Conservation (phyloP, 2,329 filamentous ascomycete species). For the Curvularia lunata region DNA sequence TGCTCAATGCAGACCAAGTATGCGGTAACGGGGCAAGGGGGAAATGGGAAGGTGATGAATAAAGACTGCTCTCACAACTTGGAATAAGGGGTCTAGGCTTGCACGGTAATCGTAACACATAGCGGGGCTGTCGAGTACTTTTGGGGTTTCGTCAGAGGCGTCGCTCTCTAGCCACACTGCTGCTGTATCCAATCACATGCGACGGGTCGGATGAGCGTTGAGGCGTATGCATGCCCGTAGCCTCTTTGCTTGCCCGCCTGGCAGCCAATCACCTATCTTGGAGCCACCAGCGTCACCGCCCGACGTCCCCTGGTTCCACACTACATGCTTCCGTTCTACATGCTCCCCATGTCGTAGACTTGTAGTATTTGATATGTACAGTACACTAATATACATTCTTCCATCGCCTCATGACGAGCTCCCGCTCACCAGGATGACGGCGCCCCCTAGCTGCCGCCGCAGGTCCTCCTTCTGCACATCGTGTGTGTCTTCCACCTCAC, state of each 20-base stretch:
- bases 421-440: slow-evolving; percentile 74
- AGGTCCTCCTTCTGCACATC: slow-evolving; percentile 94
- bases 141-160: slow-evolving; percentile 20
- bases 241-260: neutral
- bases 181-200: slow-evolving; percentile 16
- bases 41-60: neutral
- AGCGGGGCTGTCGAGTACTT: slow-evolving; percentile 17
- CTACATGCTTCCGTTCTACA: neutral
- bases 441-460: slow-evolving; percentile 84
- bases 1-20: neutral
- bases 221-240: neutral
- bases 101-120: neutral
- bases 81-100: slow-evolving; percentile 1
- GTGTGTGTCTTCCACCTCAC: slow-evolving; percentile 97
- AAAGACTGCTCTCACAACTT: neutral
- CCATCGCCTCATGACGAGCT: slow-evolving; percentile 16
- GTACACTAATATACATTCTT: neutral
- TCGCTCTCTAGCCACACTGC: slow-evolving; percentile 1
- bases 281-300: neutral
- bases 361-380: neutral
- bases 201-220: neutral
- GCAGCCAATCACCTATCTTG: neutral
- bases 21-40: neutral
- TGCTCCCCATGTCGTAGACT: neutral
- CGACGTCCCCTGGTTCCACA: neutral